phyloP scores from a whole-genome alignment of 441 rosid genomes.

The Syzygium malaccense region DNA sequence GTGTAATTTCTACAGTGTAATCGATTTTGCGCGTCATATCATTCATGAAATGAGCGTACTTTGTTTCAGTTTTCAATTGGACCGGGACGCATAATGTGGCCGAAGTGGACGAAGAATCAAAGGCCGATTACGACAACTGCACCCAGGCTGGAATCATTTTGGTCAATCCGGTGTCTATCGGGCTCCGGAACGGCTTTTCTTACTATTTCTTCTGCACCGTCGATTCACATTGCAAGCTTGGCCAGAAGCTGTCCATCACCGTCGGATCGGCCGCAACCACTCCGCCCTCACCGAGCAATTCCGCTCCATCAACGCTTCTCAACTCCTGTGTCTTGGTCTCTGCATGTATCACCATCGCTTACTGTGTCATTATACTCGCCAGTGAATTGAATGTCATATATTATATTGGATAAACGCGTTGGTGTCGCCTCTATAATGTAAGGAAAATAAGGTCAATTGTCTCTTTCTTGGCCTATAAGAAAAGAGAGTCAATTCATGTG shows the following conservation, averaged over 20 bases:
- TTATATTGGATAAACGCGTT: neutral
- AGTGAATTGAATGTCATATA: neutral
- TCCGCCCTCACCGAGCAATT: neutral
- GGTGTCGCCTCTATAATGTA: neutral
- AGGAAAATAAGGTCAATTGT: neutral
- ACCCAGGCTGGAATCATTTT: conserved; percentile 6
- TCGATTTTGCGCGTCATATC: neutral
- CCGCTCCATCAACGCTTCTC: neutral
- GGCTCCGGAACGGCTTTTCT: neutral
- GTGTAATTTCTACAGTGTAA: neutral
- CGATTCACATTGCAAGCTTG: neutral
- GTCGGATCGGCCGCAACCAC: neutral
- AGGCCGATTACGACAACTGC: conserved; percentile 15
- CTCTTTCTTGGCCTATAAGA: neutral
- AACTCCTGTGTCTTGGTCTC: neutral
- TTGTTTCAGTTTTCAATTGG: conserved; percentile 19
- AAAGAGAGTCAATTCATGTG: neutral
- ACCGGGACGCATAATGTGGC: conserved; percentile 10
- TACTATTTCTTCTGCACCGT: neutral
- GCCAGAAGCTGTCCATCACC: neutral
- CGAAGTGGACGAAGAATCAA: conserved; percentile 2
- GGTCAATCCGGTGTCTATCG: neutral
- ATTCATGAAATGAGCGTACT: neutral
- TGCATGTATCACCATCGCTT: neutral
- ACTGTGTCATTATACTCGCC: neutral